Base-by-base conservation (phyloP, 1,284 basidiomycete species). In the Trametes sp. region DNA sequence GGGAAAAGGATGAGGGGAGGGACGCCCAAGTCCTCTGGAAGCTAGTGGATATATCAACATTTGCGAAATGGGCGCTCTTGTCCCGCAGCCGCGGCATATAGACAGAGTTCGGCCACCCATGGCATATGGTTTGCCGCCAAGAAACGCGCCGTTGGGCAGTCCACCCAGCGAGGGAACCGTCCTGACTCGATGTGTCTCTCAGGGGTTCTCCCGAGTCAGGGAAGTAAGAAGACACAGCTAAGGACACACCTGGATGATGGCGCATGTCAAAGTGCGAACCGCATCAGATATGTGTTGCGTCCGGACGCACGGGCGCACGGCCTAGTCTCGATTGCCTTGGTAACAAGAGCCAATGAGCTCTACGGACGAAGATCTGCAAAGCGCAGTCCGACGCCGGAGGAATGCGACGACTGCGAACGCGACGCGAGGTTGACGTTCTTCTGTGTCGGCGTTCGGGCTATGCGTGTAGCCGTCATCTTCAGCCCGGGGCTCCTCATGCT, bases 381-480 rank as follows among this genome's bases (percentile, higher is more conserved):
- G 29, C 9, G n/a, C 4, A 29, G 35, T 11, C n/a, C n/a, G n/a
- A n/a, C n/a, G n/a, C n/a, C n/a, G n/a, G n/a, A n/a, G n/a, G n/a
- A n/a, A n/a, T 26, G 16, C 49, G 52, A 10, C 14, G 29, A 29
- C 16, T 8, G 38, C 3, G 2, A 28, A 8, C 24, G 52, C 24
- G 35, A 28, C 26, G 24, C 21, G 50, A 5, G 24, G 36, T 24
- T 36, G 54, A 55, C 38, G 16, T 21, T 11, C 42, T 55, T 55
- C 54, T 44, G 23, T 55, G 41, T 24, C 54, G 54, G 54, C 42
- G 54, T 52, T 52, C 50, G 33, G 50, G 23, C 10, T 24, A 36
- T 24, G 19, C 7, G 26, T 36, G 23, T 19, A 52, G 2, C 23
- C 8, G 14, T 29, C 13, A 14, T 26, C 14, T 21, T 31, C 21